These are phyloP conservation scores for Aspergillus clavatus DNA, from an alignment of 2,329 filamentous ascomycete genomes.

Conservation along the genomic window DNA sequence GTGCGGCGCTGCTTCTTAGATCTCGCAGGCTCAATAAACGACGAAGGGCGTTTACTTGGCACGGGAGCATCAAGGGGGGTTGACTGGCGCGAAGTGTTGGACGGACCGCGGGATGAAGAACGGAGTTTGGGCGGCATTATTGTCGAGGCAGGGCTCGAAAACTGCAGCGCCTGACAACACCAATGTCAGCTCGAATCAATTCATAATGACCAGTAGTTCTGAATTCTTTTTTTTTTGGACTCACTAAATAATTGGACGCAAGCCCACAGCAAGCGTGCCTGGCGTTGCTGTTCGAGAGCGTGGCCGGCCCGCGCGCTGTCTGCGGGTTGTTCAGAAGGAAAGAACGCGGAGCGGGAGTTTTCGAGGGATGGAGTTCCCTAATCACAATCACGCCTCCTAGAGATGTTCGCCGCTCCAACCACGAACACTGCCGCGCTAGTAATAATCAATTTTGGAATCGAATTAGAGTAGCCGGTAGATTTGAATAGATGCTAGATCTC, in stretches of 20 bases:
- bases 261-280: conserved; percentile 26
- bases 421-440: conserved; percentile 10
- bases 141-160: conserved; percentile 17
- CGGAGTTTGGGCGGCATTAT: conserved; percentile 35
- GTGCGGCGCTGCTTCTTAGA: conserved; percentile 32
- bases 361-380: conserved; percentile 19
- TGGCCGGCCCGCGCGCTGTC: conserved; percentile 29
- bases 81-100: conserved; percentile 30
- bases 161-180: conserved; percentile 13
- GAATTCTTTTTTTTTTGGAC: no score
- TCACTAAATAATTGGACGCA: conserved; percentile 16
- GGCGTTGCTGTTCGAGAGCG: conserved; percentile 28
- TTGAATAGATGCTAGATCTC: background rate
- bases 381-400: conserved; percentile 23
- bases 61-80: conserved; percentile 24
- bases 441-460: conserved; percentile 4
- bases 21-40: conserved; percentile 26
- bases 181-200: conserved; percentile 20
- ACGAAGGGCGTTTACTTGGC: conserved; percentile 15
- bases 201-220: no score
- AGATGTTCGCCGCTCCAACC: conserved; percentile 19
- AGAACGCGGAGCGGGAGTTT: conserved; percentile 27
- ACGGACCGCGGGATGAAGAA: conserved; percentile 28
- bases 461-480: background rate
- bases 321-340: conserved; percentile 25